Evolutionary conservation across 23 red algal genomes (phyloP).

Genomic region (Gracilariopsis chorda): DNA sequence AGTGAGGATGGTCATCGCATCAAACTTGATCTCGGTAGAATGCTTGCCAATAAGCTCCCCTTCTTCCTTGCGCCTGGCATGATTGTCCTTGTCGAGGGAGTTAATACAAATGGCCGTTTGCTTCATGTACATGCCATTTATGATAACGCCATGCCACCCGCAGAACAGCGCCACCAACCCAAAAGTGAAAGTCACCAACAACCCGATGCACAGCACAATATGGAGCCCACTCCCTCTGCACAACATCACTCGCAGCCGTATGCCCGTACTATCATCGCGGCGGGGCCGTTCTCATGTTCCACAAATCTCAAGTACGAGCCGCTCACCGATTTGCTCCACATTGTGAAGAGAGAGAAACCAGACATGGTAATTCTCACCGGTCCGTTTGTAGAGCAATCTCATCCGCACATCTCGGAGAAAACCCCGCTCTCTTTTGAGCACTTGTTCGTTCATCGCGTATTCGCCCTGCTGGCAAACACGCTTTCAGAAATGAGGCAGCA

Average conservation of each 20-base stretch:
- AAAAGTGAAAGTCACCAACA: neutral
- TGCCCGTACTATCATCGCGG: slow-evolving; percentile 13
- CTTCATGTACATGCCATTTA: slow-evolving; percentile 63
- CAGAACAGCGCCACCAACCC: neutral
- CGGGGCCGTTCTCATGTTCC: slow-evolving; percentile 35
- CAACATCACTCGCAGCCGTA: neutral
- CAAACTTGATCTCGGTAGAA: slow-evolving; percentile 33
- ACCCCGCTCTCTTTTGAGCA: slow-evolving; percentile 5
- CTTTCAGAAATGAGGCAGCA: neutral
- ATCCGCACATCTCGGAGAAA: neutral
- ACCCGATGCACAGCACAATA: neutral
- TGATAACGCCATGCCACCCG: slow-evolving; percentile 41
- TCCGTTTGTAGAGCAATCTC: slow-evolving; percentile 36
- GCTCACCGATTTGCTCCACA: slow-evolving; percentile 30
- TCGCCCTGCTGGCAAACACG: neutral
- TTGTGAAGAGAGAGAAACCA: neutral
- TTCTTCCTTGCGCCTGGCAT: slow-evolving; percentile 46
- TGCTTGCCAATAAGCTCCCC: slow-evolving; percentile 1
- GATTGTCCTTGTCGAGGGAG: slow-evolving; percentile 57
- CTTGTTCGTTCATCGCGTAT: slow-evolving; percentile 31
- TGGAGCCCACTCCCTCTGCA: neutral
- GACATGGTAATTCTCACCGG: slow-evolving; percentile 40
- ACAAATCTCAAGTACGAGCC: slow-evolving; percentile 47
- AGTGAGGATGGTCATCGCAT: slow-evolving; percentile 48
- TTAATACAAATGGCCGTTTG: slow-evolving; percentile 56